Base-by-base conservation (phyloP, 1,284 basidiomycete species). In the Ustilago xerochloae region DNA sequence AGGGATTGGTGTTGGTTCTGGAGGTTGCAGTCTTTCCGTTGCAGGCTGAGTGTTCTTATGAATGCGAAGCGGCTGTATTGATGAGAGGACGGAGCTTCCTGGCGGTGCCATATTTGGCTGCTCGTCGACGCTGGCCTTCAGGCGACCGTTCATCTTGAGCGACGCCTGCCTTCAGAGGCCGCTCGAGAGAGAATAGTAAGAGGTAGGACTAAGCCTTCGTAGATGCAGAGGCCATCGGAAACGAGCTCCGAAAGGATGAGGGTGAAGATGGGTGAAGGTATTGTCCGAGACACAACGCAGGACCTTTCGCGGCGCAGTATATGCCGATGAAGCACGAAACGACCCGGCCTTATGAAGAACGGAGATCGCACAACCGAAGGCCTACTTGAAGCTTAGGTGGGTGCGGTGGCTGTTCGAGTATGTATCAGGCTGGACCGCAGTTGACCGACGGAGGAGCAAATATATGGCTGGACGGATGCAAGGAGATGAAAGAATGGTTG, bases 141-240 rank as follows among this genome's bases (percentile, higher is more conserved):
- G 33, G 10, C 53, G 61, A 35, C 61, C 61, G 16, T 56, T 63
- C 61, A 63, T 63, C 16, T 41, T 50, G 52, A 18, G 24, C 9
- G 33, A 56, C 29, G 33, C 46, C 15, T 15, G 41, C n/a, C 29
- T 29, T 38, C 33, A n/a, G 41, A 15, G 13, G 41, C 22, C 22
- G 13, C 41, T 43, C 22, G 6, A 3, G 20, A 24, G 1, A 4
- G 6, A 12, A 24, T 12, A 43, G 41, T 5, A n/a, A 13, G 2
- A 13, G 22, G 6, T 24, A 13, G 41, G 7, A 43, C 41, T 43
- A 43, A 4, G 41, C 6, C 22, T 4, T 24, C 15, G 30, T 49
- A 29, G 12, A 32, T 13, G 20, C 18, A 22, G 32, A 32, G 16
- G 30, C 8, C 26, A 47, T 49, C 24, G 32, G 30, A 33, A n/a